A percentile compares a stretch with the other conserved stretches of the same genome.
These are phyloP conservation scores for Rhizophora apiculata DNA, from an alignment of 345 rosid genomes.

Conservation along the genomic window DNA sequence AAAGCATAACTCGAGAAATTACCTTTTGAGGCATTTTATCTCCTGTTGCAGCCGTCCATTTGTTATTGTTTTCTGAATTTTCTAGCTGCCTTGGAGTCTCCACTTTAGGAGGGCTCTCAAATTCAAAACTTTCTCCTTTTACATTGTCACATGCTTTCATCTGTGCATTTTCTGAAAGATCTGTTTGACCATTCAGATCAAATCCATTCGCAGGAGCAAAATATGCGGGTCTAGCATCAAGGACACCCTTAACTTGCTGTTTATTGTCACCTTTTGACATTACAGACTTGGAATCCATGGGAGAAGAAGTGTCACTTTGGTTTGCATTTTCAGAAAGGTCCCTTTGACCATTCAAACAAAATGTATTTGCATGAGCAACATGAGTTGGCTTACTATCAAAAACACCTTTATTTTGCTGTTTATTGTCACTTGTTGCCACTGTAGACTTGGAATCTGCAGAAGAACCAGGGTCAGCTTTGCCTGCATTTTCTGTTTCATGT, in stretches of 20 bases:
- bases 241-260: slow-evolving; percentile 19
- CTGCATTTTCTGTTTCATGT: slow-evolving; percentile 17
- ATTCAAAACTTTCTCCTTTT: slow-evolving; percentile 14
- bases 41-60: slow-evolving; percentile 23
- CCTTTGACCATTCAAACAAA: slow-evolving; percentile 9
- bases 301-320: not conserved
- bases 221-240: slow-evolving; percentile 19
- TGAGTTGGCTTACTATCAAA: slow-evolving; percentile 17
- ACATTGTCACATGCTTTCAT: slow-evolving; percentile 19
- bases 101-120: slow-evolving; percentile 16
- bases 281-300: slow-evolving; percentile 18
- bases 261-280: slow-evolving; percentile 15
- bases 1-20: slow-evolving; percentile 13
- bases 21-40: slow-evolving; percentile 37
- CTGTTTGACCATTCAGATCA: slow-evolving; percentile 12
- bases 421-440: slow-evolving; percentile 12
- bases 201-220: slow-evolving; percentile 13
- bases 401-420: slow-evolving; percentile 22
- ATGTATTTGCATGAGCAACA: slow-evolving; percentile 13
- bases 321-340: slow-evolving; percentile 17
- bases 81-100: slow-evolving; percentile 29
- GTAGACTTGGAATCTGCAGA: slow-evolving; percentile 17
- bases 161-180: slow-evolving; percentile 18
- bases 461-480: slow-evolving; percentile 5
- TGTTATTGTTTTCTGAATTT: slow-evolving; percentile 12